These are phyloP conservation scores for Papiliotrema flavescens DNA, from an alignment of 1,284 basidiomycete species.

Conservation along the genomic window DNA sequence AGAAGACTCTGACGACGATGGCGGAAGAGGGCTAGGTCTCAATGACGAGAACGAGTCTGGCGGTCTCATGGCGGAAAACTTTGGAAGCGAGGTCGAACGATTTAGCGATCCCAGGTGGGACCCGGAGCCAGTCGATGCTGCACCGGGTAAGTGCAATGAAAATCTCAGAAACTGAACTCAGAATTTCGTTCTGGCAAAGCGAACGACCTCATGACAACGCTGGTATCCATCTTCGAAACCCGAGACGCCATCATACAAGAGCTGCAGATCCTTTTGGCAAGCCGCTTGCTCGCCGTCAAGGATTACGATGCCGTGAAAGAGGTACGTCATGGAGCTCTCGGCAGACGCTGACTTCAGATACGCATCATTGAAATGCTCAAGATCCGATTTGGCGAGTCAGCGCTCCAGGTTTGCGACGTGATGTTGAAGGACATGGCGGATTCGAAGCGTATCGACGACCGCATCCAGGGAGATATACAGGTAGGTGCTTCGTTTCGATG, in stretches of 20 bases:
- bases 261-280: conserved; percentile 80
- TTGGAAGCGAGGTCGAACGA: conserved; percentile 72
- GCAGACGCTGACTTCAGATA: conserved; percentile 54
- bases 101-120: conserved; percentile 86
- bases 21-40: conserved; percentile 9
- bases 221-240: conserved; percentile 93
- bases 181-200: conserved; percentile 84
- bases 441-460: conserved; percentile 78
- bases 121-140: conserved; percentile 89
- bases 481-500: conserved; percentile 51
- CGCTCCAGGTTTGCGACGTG: conserved; percentile 88
- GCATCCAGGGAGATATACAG: conserved; percentile 68
- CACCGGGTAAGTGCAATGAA: conserved; percentile 60
- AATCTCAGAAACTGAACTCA: conserved; percentile 35
- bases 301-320: conserved; percentile 80
- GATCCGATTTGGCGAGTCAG: conserved; percentile 84
- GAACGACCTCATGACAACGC: conserved; percentile 85
- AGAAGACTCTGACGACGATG: conserved; percentile 54
- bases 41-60: conserved; percentile 48
- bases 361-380: conserved; percentile 89
- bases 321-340: conserved; percentile 53
- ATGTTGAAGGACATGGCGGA: conserved; percentile 95
- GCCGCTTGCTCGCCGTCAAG: conserved; percentile 69
- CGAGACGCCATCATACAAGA: conserved; percentile 92
- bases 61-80: conserved; percentile 53